Base-by-base conservation (phyloP, 768 basidiomycete genomes). In the Lentinula raphanica region DNA sequence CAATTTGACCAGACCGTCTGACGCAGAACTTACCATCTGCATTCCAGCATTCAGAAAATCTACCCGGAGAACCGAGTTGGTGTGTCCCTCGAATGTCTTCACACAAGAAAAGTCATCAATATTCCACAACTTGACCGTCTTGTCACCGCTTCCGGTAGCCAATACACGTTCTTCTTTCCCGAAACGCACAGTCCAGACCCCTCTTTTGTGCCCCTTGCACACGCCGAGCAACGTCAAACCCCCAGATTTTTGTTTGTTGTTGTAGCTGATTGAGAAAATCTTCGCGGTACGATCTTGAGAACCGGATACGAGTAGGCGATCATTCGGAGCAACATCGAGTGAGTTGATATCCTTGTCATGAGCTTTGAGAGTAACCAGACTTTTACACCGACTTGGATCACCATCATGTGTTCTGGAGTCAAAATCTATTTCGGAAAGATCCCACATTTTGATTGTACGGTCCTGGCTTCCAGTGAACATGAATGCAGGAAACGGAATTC, bases 321-420 rank as follows among this genome's bases (percentile, higher is more conserved):
- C 92, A 67, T 96, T 92, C 5, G 93, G 94, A 3, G 96, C 79
- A 15, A 98, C 78, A 69, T 98, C 97, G 39, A 99, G 79, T 57
- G 94, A 86, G 71, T 99, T 99, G 74, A 99, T 98, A 72, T 98
- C 97, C 74, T 98, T 98, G 56, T 98, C 97, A 72, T 98, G 97
- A 12, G 94, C 92, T 69, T 89, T 91, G 50, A 87, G 83, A 12
- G 97, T 98, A 32, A 81, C 80, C 32, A 98, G 76, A 61, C 92
- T 92, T 66, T 81, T 84, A 67, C 87, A 88, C 59, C 81, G 85
- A 32, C 75, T 55, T 23, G 72, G 61, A 44, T 75, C 68, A 23
- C 60, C 65, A 27, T 63, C 65, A 5, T 68, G 62, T n/a, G 55
- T 63, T 36, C 64, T 57, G 25, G 63, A 66, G 25, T 62, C 61